These are phyloP conservation scores for Heliamphora exappendiculata DNA, from an alignment of 148 eudicot species.

Conservation along the genomic window DNA sequence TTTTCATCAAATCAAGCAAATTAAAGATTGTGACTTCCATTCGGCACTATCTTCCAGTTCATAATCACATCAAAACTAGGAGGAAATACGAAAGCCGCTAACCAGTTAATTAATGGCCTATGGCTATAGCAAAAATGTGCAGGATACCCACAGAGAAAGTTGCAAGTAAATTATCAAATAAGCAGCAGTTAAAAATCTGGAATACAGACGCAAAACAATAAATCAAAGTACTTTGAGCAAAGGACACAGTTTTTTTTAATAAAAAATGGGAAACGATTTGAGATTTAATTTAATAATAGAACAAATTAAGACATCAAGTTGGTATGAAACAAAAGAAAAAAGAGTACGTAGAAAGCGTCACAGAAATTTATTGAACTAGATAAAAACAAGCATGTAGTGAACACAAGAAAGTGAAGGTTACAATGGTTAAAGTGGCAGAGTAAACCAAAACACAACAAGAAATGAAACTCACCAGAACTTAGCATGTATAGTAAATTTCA, in stretches of 20 bases:
- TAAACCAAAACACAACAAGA: not conserved
- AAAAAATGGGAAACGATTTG: not conserved
- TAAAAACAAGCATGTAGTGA: not conserved
- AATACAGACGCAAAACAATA: not conserved
- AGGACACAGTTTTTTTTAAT: not conserved
- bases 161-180: not conserved
- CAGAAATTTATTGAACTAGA: not conserved
- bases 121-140: not conserved
- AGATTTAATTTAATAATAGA: not conserved
- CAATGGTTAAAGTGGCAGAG: not conserved
- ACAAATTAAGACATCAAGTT: not conserved
- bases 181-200: not conserved
- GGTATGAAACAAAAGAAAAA: not conserved
- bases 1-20: too few relatives aligned
- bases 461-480: not conserved
- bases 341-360: not conserved
- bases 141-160: not conserved
- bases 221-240: not conserved
- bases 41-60: too few relatives aligned
- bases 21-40: too few relatives aligned
- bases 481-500: not conserved
- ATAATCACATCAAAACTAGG: not conserved
- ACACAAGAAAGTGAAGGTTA: not conserved
- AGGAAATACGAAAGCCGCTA: not conserved
- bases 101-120: not conserved